Conservation (phyloP, 2,329 filamentous ascomycete species). For the Chaetomiaceae sp. region DNA sequence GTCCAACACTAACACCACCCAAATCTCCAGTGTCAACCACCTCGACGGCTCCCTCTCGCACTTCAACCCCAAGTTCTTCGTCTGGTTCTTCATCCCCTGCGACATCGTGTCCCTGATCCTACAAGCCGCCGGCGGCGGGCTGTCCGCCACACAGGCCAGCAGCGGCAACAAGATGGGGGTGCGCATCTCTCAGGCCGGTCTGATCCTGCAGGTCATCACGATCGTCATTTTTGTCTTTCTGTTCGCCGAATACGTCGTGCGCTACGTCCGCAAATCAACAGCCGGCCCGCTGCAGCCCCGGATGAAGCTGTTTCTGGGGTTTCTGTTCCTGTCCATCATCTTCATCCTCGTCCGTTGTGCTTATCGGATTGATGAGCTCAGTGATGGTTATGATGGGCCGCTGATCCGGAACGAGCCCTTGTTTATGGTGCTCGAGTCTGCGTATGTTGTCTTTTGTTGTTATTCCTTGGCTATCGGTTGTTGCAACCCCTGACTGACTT, state of each 20-base stretch:
- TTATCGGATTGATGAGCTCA: not conserved
- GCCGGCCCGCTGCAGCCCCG: not conserved
- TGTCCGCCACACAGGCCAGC: not conserved
- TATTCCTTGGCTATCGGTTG: not conserved
- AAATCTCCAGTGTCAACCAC: not conserved
- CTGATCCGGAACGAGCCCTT: not conserved
- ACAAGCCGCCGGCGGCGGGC: constrained; percentile 41
- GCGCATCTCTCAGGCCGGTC: constrained; percentile 39
- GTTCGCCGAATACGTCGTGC: constrained; percentile 9
- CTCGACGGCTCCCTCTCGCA: not conserved
- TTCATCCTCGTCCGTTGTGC: not conserved
- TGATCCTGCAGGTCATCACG: constrained; percentile 36
- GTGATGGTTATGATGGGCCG: not conserved
- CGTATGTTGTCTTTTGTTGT: not conserved
- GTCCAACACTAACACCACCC: not conserved
- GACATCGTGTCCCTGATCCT: constrained; percentile 41
- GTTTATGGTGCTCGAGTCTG: not conserved
- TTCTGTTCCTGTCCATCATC: not conserved
- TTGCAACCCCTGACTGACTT: too few relatives aligned
- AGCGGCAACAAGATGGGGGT: constrained; percentile 24
- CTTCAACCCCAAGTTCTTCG: not conserved
- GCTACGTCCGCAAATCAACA: not conserved
- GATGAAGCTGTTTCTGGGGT: not conserved
- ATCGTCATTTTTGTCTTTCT: constrained; percentile 7
- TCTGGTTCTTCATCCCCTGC: constrained; percentile 33